Base-by-base conservation (phyloP, 2,329 filamentous ascomycete genomes). In the Sclerotinia sclerotiorum region DNA sequence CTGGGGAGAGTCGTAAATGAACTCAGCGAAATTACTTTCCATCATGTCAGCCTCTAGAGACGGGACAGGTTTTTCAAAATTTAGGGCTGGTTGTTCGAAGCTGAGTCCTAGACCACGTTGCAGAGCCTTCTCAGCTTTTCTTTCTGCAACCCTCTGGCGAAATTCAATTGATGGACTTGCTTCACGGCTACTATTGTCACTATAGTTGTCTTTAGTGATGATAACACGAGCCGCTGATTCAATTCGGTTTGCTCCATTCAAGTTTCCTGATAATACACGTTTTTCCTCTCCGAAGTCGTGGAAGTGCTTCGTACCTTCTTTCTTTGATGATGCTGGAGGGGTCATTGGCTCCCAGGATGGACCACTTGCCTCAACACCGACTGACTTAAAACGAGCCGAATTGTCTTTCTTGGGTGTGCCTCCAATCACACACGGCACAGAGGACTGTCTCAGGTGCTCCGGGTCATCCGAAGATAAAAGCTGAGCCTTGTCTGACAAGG, bases 281-380 rank as follows among this genome's bases (percentile, higher is more conserved):
- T 32, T 17, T 52, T 63, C 46, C 19, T 35, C n/a, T 51, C 60
- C 60, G 27, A 63, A 63, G 27, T 27, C 3, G 15, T 39, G 5
- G 4, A 63, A 51, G n/a, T 42, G 5, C 15, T 51, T 27, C 3
- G 8, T 21, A 19, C 60, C 60, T 39, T 35, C 17, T 27, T 63
- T 63, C 29, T 39, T 42, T 21, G 29, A 63, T 13, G 60, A 51
- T 42, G 24, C 46, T 39, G 60, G 60, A 39, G 60, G 60, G 8
- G 60, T 63, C 8, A 63, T 27, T 35, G 29, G 46, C n/a, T 63
- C 29, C 60, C 60, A 63, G 35, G 46, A 63, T 63, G 17, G 7
- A 42, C 60, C 8, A 39, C n/a, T 24, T 21, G 10, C n/a, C 60
- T 51, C 46, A 39, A 24, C n/a, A 27, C 5, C 5, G 27, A 51